These are phyloP conservation scores for Aurinia saxatilis DNA, from an alignment of 345 rosid genomes.

Conservation along the genomic window DNA sequence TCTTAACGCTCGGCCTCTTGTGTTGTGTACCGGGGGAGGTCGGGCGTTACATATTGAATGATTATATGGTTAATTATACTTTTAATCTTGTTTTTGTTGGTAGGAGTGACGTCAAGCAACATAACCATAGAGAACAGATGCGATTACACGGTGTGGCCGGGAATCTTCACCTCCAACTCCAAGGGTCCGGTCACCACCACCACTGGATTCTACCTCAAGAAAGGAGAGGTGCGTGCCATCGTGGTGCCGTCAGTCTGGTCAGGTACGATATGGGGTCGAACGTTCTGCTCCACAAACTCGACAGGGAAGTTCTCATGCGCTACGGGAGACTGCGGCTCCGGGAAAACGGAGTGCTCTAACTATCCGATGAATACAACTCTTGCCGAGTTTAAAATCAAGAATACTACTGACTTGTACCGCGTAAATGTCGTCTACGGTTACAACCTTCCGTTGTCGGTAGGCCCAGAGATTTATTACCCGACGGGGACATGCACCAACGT, in stretches of 20 bases:
- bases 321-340: constrained; percentile 40
- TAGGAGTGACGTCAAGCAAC: not conserved
- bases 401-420: constrained; percentile 28
- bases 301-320: not conserved
- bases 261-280: constrained; percentile 45
- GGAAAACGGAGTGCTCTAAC: constrained; percentile 35
- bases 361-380: constrained; percentile 41
- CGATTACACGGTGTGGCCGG: constrained; percentile 43
- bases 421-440: constrained; percentile 23
- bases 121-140: constrained; percentile 41
- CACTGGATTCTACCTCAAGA: constrained; percentile 42
- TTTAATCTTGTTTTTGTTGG: too few species aligned
- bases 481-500: not conserved
- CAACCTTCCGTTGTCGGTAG: constrained; percentile 7
- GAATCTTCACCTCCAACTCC: constrained; percentile 12
- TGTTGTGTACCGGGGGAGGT: too few species aligned
- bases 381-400: constrained; percentile 32
- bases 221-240: constrained; percentile 16
- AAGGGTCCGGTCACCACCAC: constrained; percentile 20
- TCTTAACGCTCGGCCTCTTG: too few species aligned
- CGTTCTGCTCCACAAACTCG: constrained; percentile 28
- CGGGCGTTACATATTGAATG: too few species aligned
- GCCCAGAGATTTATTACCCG: not conserved
- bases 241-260: constrained; percentile 28
- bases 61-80: too few species aligned